Conservation (phyloP, 1,139 yeast species). For the Kurtzmaniella natalensis region DNA sequence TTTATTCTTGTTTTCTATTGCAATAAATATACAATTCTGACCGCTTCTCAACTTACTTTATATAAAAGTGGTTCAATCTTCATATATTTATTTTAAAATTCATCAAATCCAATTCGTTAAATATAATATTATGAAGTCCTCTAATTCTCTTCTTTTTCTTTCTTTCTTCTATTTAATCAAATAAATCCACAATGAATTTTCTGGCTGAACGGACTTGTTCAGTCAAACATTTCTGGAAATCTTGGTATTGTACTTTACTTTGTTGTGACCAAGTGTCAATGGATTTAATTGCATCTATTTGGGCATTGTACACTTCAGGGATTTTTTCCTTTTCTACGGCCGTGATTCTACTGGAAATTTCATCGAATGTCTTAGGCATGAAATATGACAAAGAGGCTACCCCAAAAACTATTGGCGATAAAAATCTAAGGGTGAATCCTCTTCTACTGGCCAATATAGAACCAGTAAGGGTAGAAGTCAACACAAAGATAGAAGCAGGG, state of each 20-base stretch:
- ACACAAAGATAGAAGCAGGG: conserved; percentile 50
- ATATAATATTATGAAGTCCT: no score
- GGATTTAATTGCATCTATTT: conserved; percentile 12
- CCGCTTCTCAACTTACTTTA: no score
- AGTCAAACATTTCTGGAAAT: conserved; percentile 15
- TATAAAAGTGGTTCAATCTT: no score
- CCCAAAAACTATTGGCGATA: conserved; percentile 49
- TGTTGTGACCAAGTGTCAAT: conserved; percentile 11
- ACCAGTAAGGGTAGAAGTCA: conserved; percentile 53
- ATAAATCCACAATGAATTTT: conserved; percentile 17
- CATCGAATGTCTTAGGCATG: conserved; percentile 33
- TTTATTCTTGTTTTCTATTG: no score
- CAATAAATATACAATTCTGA: no score
- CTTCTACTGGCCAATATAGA: conserved; percentile 49
- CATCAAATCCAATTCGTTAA: no score
- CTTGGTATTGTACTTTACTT: conserved; percentile 9
- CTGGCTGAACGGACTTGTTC: conserved; percentile 27
- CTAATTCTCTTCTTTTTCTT: no score
- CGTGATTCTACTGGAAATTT: conserved; percentile 39
- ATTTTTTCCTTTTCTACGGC: conserved; percentile 50
- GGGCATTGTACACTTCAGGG: conserved; percentile 33
- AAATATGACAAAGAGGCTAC: conserved; percentile 32
- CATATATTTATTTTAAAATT: no score
- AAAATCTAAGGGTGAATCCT: conserved; percentile 44
- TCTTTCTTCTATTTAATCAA: conserved; percentile 6